phyloP scores from a whole-genome alignment of 1,284 basidiomycete genomes.

The Amylostereum areolatum region DNA sequence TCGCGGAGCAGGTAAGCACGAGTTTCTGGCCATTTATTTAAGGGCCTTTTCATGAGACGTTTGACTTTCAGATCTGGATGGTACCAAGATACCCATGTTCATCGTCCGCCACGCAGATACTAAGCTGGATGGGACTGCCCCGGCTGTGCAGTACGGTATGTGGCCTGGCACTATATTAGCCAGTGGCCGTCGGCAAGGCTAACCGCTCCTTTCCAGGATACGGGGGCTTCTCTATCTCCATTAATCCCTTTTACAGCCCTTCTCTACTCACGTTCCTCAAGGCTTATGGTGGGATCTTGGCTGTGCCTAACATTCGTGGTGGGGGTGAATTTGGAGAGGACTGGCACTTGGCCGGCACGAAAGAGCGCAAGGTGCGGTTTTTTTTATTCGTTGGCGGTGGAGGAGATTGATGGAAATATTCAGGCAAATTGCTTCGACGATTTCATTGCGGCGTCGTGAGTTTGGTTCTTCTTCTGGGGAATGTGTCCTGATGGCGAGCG shows the following conservation, averaged over 20 bases:
- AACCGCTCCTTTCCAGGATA: slow-evolving; percentile 43
- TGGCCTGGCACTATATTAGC: neutral
- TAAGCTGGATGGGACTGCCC: slow-evolving; percentile 69
- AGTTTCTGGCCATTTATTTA: neutral
- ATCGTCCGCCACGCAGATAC: slow-evolving; percentile 75
- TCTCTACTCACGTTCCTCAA: slow-evolving; percentile 74
- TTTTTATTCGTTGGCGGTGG: neutral
- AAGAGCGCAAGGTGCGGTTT: slow-evolving; percentile 56
- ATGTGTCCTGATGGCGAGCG: neutral
- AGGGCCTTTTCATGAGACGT: neutral
- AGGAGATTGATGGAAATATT: neutral
- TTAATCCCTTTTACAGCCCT: slow-evolving; percentile 70
- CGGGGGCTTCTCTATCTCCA: slow-evolving; percentile 72
- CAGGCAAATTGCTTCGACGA: slow-evolving; percentile 78
- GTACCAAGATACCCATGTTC: slow-evolving; percentile 83
- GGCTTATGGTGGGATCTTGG: slow-evolving; percentile 70
- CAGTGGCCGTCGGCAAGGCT: neutral
- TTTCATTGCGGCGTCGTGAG: slow-evolving; percentile 74
- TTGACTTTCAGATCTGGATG: slow-evolving; percentile 61
- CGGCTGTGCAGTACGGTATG: slow-evolving; percentile 73
- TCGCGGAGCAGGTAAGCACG: slow-evolving; percentile 52
- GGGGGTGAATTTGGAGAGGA: slow-evolving; percentile 82
- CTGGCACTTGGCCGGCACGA: slow-evolving; percentile 71
- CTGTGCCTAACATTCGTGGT: slow-evolving; percentile 74
- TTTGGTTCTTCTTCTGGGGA: slow-evolving; percentile 6